Conservation (phyloP, 345 rosid genomes). For the Boechera stricta region DNA sequence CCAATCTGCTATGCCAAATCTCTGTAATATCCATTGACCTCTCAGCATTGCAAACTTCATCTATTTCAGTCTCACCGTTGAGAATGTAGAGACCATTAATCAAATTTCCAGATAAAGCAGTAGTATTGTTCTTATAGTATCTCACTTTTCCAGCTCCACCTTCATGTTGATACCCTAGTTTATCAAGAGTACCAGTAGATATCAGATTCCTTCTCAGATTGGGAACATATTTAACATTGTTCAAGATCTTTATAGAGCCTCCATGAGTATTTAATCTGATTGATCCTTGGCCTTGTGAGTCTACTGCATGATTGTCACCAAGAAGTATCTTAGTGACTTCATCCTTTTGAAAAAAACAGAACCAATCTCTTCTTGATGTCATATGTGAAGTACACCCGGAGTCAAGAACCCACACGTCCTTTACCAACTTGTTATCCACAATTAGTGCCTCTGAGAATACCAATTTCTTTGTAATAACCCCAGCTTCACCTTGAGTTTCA, state of each 20-base stretch:
- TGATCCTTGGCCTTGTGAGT: neutral
- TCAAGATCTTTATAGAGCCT: neutral
- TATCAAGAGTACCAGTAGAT: neutral
- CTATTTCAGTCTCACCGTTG: neutral
- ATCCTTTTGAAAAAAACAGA: too few relatives aligned
- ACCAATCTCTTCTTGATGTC: neutral
- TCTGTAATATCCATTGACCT: rapidly evolving
- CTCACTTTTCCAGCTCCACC: neutral
- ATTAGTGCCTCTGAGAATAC: too few relatives aligned
- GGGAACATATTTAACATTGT: neutral
- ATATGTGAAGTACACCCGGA: neutral
- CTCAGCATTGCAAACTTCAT: neutral
- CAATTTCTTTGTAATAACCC: too few relatives aligned
- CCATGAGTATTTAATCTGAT: neutral
- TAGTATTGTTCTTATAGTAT: neutral
- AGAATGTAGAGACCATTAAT: neutral
- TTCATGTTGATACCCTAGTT: neutral
- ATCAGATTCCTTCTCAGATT: neutral
- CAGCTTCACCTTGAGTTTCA: too few relatives aligned
- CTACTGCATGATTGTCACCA: neutral
- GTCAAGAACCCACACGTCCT: neutral
- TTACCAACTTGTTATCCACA: too few relatives aligned
- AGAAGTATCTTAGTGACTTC: neutral
- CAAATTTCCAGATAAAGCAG: neutral
- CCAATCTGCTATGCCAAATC: too few relatives aligned